These are phyloP conservation scores for Dioszegia crocea DNA, from an alignment of 768 basidiomycete species.

Conservation along the genomic window DNA sequence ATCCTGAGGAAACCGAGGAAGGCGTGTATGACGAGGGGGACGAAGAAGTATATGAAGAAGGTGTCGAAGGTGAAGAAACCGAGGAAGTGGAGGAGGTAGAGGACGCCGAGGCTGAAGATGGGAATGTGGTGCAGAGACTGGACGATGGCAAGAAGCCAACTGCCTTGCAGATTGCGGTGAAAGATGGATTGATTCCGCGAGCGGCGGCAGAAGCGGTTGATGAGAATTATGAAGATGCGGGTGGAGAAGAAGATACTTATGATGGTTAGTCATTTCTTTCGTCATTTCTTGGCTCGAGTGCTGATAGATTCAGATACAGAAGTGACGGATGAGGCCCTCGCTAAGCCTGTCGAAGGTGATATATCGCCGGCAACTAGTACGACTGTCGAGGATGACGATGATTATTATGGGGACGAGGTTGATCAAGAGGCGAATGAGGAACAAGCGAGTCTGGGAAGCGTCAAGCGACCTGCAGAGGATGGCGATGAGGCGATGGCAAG, in stretches of 20 bases:
- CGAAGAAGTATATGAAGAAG: conserved; percentile 2
- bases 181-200: background rate
- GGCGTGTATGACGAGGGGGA: background rate
- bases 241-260: background rate
- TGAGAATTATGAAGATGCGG: background rate
- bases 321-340: background rate
- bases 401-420: background rate
- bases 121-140: too few relatives aligned
- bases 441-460: background rate
- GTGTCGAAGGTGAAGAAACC: background rate
- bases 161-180: background rate
- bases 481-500: background rate
- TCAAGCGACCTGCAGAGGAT: background rate
- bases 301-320: background rate
- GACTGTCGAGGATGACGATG: background rate
- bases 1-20: background rate
- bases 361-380: background rate
- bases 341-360: background rate
- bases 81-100: conserved; percentile 10
- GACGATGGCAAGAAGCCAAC: too few relatives aligned
- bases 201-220: background rate
- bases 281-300: background rate
- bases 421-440: background rate
- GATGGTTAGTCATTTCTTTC: background rate
- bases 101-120: background rate